These are phyloP conservation scores for Closterium sp. DNA, from an alignment of 139 green algal species.

Conservation along the genomic window DNA sequence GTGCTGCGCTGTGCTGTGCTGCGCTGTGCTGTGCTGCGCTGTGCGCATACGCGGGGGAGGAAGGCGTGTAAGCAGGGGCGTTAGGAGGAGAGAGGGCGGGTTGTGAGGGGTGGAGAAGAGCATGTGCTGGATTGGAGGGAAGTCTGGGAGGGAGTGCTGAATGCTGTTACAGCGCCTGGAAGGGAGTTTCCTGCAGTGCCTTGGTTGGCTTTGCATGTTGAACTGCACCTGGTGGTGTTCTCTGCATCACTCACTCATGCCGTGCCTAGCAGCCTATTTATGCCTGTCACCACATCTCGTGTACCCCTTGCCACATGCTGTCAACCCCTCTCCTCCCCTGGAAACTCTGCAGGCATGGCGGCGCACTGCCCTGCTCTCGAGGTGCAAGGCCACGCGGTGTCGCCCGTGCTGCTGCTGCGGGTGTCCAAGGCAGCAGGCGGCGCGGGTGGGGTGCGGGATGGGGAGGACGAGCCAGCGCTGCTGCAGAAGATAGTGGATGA, in stretches of 20 bases:
- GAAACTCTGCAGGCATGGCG: not conserved
- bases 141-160: too few species aligned
- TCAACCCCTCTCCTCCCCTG: not conserved
- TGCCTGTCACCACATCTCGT: not conserved
- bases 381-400: not conserved
- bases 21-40: not conserved
- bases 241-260: not conserved
- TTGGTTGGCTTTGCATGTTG: too few species aligned
- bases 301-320: not conserved
- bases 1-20: not conserved
- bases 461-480: not conserved
- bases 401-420: not conserved
- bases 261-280: not conserved
- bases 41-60: not conserved
- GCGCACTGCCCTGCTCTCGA: not conserved
- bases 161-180: too few species aligned
- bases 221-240: too few species aligned
- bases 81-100: not conserved
- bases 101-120: not conserved
- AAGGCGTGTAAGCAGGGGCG: not conserved
- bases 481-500: constrained; percentile 48
- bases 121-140: not conserved
- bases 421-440: not conserved
- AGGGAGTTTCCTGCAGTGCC: too few species aligned
- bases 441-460: not conserved